A percentile compares a stretch with the other conserved stretches of the same genome.
phyloP scores from a whole-genome alignment of 1,284 basidiomycete genomes.

The Leccinum pachyderme region DNA sequence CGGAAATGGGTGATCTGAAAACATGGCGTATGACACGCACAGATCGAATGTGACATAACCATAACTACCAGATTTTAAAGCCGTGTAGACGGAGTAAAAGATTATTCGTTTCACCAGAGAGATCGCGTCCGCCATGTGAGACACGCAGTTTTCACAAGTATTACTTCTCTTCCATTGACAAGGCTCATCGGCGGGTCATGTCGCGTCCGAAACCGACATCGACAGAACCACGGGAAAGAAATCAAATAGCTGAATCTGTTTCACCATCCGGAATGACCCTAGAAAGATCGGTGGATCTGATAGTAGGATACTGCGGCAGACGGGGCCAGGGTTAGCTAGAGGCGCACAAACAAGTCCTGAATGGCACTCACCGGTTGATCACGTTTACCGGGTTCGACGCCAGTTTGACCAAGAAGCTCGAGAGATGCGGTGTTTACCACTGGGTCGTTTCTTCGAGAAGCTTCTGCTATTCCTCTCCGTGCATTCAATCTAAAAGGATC shows the following conservation, averaged over 20 bases:
- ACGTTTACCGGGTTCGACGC: background rate
- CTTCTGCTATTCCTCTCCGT: background rate
- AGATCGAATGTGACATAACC: background rate
- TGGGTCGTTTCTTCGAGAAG: background rate
- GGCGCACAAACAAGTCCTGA: background rate
- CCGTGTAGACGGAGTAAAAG: background rate
- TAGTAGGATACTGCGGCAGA: background rate
- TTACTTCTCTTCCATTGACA: background rate
- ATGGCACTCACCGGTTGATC: background rate
- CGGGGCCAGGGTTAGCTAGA: background rate
- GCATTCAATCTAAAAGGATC: slow-evolving; percentile 8
- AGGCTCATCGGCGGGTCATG: background rate
- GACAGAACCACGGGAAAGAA: background rate
- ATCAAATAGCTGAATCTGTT: background rate
- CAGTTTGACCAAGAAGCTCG: background rate
- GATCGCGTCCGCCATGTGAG: background rate
- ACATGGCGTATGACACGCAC: background rate
- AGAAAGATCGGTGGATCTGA: background rate
- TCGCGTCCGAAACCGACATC: background rate
- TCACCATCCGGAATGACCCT: background rate
- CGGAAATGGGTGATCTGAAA: background rate
- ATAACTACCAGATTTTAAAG: background rate
- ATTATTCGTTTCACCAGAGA: background rate
- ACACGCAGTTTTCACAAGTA: too few species aligned
- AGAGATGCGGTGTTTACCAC: background rate